Evolutionary conservation across 2,329 filamentous ascomycete genomes (phyloP).

Genomic region (Trichoderma koningii): DNA sequence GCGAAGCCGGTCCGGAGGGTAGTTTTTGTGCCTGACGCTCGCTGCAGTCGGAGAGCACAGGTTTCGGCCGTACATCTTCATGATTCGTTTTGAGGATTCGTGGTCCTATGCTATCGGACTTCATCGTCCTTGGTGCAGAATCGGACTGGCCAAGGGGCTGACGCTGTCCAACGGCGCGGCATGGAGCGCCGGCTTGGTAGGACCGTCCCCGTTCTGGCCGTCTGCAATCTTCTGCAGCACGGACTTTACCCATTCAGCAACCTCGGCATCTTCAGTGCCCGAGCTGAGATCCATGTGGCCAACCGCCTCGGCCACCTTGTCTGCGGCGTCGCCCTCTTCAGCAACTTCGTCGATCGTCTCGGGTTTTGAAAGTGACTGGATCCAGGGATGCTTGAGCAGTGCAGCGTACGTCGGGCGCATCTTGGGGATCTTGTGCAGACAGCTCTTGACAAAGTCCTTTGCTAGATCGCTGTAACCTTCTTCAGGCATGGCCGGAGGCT

Average conservation of each 20-base stretch:
- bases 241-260: slow-evolving; percentile 78
- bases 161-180: slow-evolving; percentile 80
- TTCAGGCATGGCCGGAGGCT: slow-evolving; percentile 83
- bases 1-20: not conserved
- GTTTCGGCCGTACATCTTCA: not conserved
- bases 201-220: slow-evolving; percentile 52
- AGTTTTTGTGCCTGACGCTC: too few relatives aligned
- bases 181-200: slow-evolving; percentile 78
- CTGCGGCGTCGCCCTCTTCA: slow-evolving; percentile 60
- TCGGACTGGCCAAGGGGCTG: slow-evolving; percentile 52
- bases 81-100: slow-evolving; percentile 22
- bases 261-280: slow-evolving; percentile 69
- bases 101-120: slow-evolving; percentile 18
- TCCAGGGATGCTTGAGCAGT: slow-evolving; percentile 87
- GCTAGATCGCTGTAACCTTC: slow-evolving; percentile 78
- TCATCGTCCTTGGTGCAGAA: slow-evolving; percentile 16
- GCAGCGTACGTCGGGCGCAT: slow-evolving; percentile 92
- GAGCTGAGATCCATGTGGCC: slow-evolving; percentile 47
- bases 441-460: slow-evolving; percentile 83
- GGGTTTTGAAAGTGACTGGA: slow-evolving; percentile 73
- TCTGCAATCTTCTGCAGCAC: slow-evolving; percentile 62
- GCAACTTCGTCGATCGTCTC: slow-evolving; percentile 71
- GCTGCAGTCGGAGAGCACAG: not conserved
- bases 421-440: slow-evolving; percentile 89
- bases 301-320: slow-evolving; percentile 47